phyloP scores from a whole-genome alignment of 495 filamentous ascomycete species.

The Peziza echinospora region DNA sequence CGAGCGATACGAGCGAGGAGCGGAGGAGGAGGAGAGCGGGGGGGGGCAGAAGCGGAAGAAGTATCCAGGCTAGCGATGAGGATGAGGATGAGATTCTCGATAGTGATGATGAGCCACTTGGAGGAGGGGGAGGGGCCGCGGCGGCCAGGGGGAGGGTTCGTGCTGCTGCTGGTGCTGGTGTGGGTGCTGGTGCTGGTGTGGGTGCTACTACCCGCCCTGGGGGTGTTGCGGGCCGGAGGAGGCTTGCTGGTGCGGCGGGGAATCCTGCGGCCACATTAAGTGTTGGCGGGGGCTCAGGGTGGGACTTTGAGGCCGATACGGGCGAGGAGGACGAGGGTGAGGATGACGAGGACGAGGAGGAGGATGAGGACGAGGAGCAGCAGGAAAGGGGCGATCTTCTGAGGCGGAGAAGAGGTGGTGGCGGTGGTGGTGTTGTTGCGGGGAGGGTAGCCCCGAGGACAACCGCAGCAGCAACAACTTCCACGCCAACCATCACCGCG shows the following conservation, averaged over 20 bases:
- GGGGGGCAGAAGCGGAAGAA: background rate
- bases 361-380: slow-evolving; percentile 6
- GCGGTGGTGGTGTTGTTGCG: too few species aligned
- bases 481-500: too few species aligned
- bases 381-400: too few species aligned
- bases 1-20: too few species aligned
- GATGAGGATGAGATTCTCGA: slow-evolving; percentile 9
- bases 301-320: slow-evolving; percentile 4
- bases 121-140: slow-evolving; percentile 1
- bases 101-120: slow-evolving; percentile 3
- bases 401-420: too few species aligned
- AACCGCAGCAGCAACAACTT: too few species aligned
- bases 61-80: slow-evolving; percentile 8
- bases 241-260: too few species aligned
- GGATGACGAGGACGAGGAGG: slow-evolving; percentile 6
- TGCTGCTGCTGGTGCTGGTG: background rate
- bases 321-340: slow-evolving; percentile 9
- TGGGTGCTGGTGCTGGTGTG: too few species aligned
- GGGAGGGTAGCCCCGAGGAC: too few species aligned
- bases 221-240: too few species aligned
- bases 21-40: too few species aligned
- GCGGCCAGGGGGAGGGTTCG: background rate
- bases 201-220: background rate
- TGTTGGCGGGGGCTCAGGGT: background rate
- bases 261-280: background rate